Evolutionary conservation across 257 asterid species (phyloP).

Genomic region (Solanum infundibuliforme): DNA sequence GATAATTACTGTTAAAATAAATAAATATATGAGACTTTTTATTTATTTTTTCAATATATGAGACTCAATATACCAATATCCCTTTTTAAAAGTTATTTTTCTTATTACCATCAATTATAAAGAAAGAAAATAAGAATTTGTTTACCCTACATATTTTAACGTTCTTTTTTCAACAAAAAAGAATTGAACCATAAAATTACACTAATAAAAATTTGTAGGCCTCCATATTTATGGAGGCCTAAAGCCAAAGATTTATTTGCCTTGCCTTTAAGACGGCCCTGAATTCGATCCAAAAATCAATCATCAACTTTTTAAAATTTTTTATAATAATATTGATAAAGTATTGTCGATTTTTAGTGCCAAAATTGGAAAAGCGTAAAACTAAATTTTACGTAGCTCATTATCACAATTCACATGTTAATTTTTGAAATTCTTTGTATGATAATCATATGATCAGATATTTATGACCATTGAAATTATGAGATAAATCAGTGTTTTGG

Average conservation of each 20-base stretch:
- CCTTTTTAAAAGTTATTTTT: background rate
- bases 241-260: background rate
- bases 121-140: too few species aligned
- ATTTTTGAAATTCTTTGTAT: too few species aligned
- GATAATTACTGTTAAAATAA: background rate
- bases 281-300: background rate
- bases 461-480: too few species aligned
- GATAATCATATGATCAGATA: background rate
- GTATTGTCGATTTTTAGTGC: background rate
- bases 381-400: too few species aligned
- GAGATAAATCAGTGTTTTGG: background rate
- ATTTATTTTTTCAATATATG: background rate
- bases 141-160: background rate
- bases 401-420: too few species aligned
- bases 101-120: background rate
- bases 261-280: background rate
- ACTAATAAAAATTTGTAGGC: background rate
- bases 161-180: background rate
- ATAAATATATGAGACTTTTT: background rate
- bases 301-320: background rate
- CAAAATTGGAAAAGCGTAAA: too few species aligned
- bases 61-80: background rate
- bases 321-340: too few species aligned
- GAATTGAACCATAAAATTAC: too few species aligned
- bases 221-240: background rate